These are phyloP conservation scores for Sanghuangporus baumii DNA, from an alignment of 1,284 basidiomycete genomes.

Conservation along the genomic window DNA sequence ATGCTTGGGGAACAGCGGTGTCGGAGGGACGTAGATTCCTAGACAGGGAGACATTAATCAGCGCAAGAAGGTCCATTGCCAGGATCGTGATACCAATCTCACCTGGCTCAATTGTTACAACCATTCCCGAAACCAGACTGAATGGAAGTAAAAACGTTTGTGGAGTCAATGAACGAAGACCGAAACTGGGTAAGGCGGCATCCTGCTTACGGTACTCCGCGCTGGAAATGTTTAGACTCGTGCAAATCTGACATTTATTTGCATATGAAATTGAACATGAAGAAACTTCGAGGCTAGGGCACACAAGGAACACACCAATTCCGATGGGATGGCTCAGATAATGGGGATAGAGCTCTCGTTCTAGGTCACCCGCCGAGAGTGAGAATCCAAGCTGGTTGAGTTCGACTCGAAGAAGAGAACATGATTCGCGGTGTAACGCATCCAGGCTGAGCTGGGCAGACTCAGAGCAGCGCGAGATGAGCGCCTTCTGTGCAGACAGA, in stretches of 20 bases:
- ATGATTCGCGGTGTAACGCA: slow-evolving; percentile 77
- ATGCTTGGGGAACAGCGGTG: slow-evolving; percentile 69
- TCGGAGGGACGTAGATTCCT: slow-evolving; percentile 82
- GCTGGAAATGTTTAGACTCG: slow-evolving; percentile 56
- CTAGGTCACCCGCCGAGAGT: slow-evolving; percentile 60
- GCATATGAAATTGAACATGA: slow-evolving; percentile 1
- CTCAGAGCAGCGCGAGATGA: slow-evolving; percentile 60
- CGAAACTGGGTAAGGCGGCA: not conserved
- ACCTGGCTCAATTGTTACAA: slow-evolving; percentile 84
- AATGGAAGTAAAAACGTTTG: not conserved
- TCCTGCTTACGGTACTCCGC: slow-evolving; percentile 32
- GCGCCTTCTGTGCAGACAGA: slow-evolving; percentile 68
- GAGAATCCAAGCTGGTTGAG: slow-evolving; percentile 81
- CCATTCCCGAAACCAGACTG: slow-evolving; percentile 71
- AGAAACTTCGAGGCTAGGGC: slow-evolving; percentile 9
- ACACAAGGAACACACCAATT: slow-evolving; percentile 47
- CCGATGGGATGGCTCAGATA: slow-evolving; percentile 84
- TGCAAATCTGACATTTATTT: slow-evolving; percentile 60
- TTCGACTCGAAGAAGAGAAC: slow-evolving; percentile 66
- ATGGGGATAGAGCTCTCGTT: slow-evolving; percentile 80
- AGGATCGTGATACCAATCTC: slow-evolving; percentile 17
- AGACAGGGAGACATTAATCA: not conserved
- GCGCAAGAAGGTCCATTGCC: not conserved
- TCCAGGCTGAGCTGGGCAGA: slow-evolving; percentile 53
- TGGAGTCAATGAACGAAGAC: slow-evolving; percentile 3